Conservation (phyloP, 192 early-diverging fungal species). For the Backusella luteola region DNA sequence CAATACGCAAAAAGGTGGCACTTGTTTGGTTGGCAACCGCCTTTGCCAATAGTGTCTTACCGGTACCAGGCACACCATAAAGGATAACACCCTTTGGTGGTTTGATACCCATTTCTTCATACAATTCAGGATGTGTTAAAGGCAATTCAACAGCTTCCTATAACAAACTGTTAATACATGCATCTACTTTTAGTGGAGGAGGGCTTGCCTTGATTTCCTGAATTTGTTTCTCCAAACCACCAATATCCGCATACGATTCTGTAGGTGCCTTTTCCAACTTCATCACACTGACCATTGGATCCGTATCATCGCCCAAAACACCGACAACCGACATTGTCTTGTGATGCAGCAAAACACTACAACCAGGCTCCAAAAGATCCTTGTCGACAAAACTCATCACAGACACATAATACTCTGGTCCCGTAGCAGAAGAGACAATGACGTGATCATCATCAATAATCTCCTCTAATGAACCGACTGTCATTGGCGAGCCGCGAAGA, state of each 20-base stretch:
- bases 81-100: slow-evolving; percentile 97
- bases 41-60: slow-evolving; percentile 95
- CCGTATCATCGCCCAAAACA: slow-evolving; percentile 91
- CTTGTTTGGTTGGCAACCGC: slow-evolving; percentile 98
- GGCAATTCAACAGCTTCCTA: slow-evolving; percentile 96
- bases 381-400: slow-evolving; percentile 99
- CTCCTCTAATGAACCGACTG: slow-evolving; percentile 93
- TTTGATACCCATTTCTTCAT: slow-evolving; percentile 98
- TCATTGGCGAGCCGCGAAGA: slow-evolving; percentile 95
- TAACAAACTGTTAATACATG: not conserved
- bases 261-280: slow-evolving; percentile 98
- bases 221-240: slow-evolving; percentile 95
- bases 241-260: slow-evolving; percentile 97
- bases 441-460: slow-evolving; percentile 99
- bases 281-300: slow-evolving; percentile 99
- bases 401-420: slow-evolving; percentile 95
- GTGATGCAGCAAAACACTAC: slow-evolving; percentile 91
- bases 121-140: slow-evolving; percentile 94
- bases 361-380: slow-evolving; percentile 95
- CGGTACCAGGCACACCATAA: slow-evolving; percentile 91
- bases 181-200: slow-evolving; percentile 14
- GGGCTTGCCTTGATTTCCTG: slow-evolving; percentile 80
- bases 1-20: slow-evolving; percentile 96
- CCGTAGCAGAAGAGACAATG: slow-evolving; percentile 89
- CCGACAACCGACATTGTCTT: slow-evolving; percentile 92